Conservation (phyloP, 2,329 filamentous ascomycete genomes). For the Aspergillus chevalieri region DNA sequence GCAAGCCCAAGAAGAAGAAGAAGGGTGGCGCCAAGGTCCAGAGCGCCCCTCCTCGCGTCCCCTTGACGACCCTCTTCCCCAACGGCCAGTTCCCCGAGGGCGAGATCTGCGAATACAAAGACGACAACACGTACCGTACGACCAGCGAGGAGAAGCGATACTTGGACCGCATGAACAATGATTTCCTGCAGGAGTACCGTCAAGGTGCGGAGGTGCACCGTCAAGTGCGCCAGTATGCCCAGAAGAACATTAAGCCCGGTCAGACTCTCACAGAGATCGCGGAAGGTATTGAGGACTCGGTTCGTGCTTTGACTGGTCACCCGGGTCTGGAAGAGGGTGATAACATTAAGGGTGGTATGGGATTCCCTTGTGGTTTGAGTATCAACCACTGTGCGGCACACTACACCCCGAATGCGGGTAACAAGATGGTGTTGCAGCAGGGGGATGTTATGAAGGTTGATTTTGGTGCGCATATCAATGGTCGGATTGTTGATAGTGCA, state of each 20-base stretch:
- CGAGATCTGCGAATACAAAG: slow-evolving; percentile 68
- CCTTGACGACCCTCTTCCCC: slow-evolving; percentile 67
- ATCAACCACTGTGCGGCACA: slow-evolving; percentile 82
- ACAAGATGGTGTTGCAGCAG: slow-evolving; percentile 63
- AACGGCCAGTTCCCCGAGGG: slow-evolving; percentile 68
- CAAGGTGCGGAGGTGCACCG: slow-evolving; percentile 84
- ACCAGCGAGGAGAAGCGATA: slow-evolving; percentile 81
- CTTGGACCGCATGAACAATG: slow-evolving; percentile 70
- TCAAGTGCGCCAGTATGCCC: slow-evolving; percentile 77
- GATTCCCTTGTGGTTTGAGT: slow-evolving; percentile 77
- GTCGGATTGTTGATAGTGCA: slow-evolving; percentile 64
- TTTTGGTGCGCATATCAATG: slow-evolving; percentile 66
- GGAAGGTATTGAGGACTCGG: slow-evolving; percentile 78
- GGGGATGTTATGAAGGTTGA: slow-evolving; percentile 69
- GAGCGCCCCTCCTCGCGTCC: slow-evolving; percentile 69
- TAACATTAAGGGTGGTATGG: slow-evolving; percentile 71
- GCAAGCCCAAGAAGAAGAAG: slow-evolving; percentile 68
- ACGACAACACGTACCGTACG: slow-evolving; percentile 72
- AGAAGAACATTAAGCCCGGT: slow-evolving; percentile 73
- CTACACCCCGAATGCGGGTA: slow-evolving; percentile 80
- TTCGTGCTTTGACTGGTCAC: slow-evolving; percentile 70
- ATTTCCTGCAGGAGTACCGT: slow-evolving; percentile 75
- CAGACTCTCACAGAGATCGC: slow-evolving; percentile 75
- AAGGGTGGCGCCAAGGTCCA: slow-evolving; percentile 58
- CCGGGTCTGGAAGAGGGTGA: slow-evolving; percentile 72